A percentile compares a stretch with the other conserved stretches of the same genome.
phyloP scores from a whole-genome alignment of 139 green algal genomes.

The Desmodesmus armatus region DNA sequence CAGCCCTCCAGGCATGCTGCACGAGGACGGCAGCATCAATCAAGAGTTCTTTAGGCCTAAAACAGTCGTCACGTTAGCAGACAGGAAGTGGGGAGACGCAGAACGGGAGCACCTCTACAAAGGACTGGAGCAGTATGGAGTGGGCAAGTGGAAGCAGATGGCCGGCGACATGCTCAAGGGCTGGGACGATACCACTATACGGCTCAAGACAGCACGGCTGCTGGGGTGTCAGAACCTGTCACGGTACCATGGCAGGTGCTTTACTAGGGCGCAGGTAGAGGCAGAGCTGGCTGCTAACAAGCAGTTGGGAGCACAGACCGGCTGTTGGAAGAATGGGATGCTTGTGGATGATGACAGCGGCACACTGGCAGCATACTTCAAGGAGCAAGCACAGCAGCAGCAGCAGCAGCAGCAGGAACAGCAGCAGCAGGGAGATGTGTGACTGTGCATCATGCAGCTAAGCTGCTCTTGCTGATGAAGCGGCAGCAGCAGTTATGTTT shows the following conservation, averaged over 20 bases:
- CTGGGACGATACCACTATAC: constrained; percentile 61
- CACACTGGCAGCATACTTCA: constrained; percentile 52
- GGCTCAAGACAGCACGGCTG: constrained; percentile 75
- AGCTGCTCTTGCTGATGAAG: neutral
- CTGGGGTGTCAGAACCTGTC: constrained; percentile 82
- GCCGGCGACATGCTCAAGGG: constrained; percentile 56
- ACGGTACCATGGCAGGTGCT: constrained; percentile 50
- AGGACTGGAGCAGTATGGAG: constrained; percentile 76
- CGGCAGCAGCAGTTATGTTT: neutral
- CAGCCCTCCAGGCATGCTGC: constrained; percentile 76
- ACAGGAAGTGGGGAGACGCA: constrained; percentile 69
- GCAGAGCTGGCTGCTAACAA: constrained; percentile 72
- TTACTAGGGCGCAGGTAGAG: constrained; percentile 60
- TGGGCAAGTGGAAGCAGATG: constrained; percentile 81
- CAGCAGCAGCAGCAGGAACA: constrained; percentile 20
- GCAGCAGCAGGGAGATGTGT: neutral
- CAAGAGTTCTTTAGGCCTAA: constrained; percentile 89
- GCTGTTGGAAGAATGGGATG: constrained; percentile 85
- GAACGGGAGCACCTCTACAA: constrained; percentile 72
- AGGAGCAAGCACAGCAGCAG: constrained; percentile 18
- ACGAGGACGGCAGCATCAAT: constrained; percentile 72
- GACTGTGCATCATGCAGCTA: neutral
- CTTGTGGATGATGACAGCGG: constrained; percentile 80
- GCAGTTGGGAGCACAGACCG: constrained; percentile 66
- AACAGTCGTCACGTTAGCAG: constrained; percentile 56